Evolutionary conservation across 148 eudicot species (phyloP).

Genomic region (Mesembryanthemum crystallinum): DNA sequence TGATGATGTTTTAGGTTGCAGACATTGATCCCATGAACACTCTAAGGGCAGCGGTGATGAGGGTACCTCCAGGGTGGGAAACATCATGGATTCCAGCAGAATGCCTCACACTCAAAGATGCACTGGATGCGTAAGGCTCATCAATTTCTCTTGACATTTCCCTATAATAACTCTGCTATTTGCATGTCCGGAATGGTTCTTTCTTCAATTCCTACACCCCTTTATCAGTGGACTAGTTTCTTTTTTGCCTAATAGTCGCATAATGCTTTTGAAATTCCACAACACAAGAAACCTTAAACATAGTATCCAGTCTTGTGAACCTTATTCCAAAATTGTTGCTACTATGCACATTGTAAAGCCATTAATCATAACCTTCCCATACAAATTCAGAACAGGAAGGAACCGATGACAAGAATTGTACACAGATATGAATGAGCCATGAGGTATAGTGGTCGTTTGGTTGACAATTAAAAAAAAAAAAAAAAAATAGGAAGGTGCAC

Average conservation of each 20-base stretch:
- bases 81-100: constrained; percentile 84
- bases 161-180: not conserved
- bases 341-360: not conserved
- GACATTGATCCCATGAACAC: constrained; percentile 82
- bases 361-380: not conserved
- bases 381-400: not conserved
- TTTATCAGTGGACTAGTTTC: not conserved
- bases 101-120: constrained; percentile 57
- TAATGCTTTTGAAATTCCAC: too few species aligned
- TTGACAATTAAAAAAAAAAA: too few species aligned
- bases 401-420: not conserved
- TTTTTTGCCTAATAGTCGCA: too few species aligned
- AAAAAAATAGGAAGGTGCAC: too few species aligned
- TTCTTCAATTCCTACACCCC: not conserved
- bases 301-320: not conserved
- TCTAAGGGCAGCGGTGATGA: constrained; percentile 70
- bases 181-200: not conserved
- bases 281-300: not conserved
- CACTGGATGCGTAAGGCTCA: constrained; percentile 73
- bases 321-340: not conserved
- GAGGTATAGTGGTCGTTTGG: too few species aligned
- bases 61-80: constrained; percentile 73
- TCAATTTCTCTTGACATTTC: not conserved
- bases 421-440: too few species aligned
- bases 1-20: constrained; percentile 50